Conservation (phyloP, 2,329 filamentous ascomycete species). For the Talaromyces sp. region DNA sequence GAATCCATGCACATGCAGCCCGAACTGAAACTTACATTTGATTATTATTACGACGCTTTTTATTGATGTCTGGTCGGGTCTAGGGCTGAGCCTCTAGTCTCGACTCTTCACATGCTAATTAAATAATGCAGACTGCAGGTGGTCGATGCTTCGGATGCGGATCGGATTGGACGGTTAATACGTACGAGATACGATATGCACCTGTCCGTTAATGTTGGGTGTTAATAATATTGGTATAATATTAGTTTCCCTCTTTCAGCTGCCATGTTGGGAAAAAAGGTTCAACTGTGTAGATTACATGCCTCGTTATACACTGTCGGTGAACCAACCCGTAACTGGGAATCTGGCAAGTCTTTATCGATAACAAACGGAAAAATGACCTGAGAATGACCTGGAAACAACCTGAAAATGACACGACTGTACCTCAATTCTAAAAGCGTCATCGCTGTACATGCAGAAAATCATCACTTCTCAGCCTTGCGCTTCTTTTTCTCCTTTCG, state of each 20-base stretch:
- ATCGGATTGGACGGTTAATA: background rate
- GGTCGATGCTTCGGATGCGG: background rate
- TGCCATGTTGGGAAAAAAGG: too few species aligned
- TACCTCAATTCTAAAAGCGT: background rate
- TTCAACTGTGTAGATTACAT: background rate
- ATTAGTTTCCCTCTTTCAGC: background rate
- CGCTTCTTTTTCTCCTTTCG: conserved; percentile 26
- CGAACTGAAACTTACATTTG: too few species aligned
- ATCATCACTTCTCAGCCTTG: conserved; percentile 6
- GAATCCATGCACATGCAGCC: background rate
- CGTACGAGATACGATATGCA: too few species aligned
- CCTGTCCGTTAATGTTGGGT: background rate
- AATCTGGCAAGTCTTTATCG: too few species aligned
- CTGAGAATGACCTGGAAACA: too few species aligned
- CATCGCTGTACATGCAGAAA: background rate
- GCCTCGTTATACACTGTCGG: too few species aligned
- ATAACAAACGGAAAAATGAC: too few species aligned
- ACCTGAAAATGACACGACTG: background rate
- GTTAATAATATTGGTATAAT: too few species aligned
- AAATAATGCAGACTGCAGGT: background rate
- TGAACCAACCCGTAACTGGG: too few species aligned
- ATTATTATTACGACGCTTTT: background rate
- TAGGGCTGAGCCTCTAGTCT: background rate
- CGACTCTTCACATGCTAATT: background rate
- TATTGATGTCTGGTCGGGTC: background rate